Conservation (phyloP, 345 rosid genomes). For the Sisymbrium irio region DNA sequence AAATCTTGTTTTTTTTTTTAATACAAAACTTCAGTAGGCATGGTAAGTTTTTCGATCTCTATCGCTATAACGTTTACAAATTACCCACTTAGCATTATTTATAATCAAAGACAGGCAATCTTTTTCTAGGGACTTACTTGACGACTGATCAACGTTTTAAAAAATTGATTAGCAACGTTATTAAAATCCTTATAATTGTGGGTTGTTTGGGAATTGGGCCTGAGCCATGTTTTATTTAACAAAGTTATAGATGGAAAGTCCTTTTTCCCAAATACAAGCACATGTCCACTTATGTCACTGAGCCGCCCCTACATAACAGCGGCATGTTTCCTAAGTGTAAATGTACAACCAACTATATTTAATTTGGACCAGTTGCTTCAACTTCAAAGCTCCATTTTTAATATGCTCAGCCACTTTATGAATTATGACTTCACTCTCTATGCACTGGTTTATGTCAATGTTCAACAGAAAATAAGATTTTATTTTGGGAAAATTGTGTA, state of each 20-base stretch:
- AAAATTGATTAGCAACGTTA: not conserved
- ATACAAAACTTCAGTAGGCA: too few relatives aligned
- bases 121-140: too few relatives aligned
- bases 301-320: not conserved
- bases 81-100: too few relatives aligned
- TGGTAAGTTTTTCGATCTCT: too few relatives aligned
- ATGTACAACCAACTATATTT: not conserved
- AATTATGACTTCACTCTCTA: not conserved
- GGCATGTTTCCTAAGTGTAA: not conserved
- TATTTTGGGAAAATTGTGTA: too few relatives aligned
- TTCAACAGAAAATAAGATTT: not conserved
- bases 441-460: not conserved
- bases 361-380: not conserved
- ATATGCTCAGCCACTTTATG: not conserved
- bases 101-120: too few relatives aligned
- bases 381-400: not conserved
- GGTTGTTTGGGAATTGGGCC: not conserved
- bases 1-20: too few relatives aligned
- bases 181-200: not conserved
- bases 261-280: not conserved
- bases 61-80: too few relatives aligned
- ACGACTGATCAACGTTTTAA: too few relatives aligned
- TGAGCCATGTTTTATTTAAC: not conserved
- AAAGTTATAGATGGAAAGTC: not conserved
- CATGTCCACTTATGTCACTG: not conserved